phyloP scores from a whole-genome alignment of 345 rosid genomes.

The Eucalyptus lansdowneana region DNA sequence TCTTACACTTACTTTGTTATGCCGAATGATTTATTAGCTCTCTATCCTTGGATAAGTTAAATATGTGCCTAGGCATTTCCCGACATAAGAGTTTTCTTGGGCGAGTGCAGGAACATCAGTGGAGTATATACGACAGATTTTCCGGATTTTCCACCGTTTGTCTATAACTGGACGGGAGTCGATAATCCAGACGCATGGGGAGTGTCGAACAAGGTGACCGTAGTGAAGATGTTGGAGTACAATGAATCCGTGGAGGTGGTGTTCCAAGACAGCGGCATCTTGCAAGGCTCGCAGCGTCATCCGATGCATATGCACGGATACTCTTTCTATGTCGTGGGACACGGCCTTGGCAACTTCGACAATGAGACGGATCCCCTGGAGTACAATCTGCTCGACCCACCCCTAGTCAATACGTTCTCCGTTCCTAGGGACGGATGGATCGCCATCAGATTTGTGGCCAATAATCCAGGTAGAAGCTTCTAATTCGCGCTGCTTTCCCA shows the following conservation, averaged over 20 bases:
- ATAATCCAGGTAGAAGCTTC: conserved; percentile 5
- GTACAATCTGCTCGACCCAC: conserved; percentile 18
- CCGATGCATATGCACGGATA: conserved; percentile 26
- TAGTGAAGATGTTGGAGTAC: conserved; percentile 5
- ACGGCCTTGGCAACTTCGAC: conserved; percentile 12
- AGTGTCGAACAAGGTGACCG: neutral
- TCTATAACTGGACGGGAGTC: neutral
- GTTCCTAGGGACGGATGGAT: conserved; percentile 14
- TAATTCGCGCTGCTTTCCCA: too few species aligned
- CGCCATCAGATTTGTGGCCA: conserved; percentile 6
- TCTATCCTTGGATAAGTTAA: neutral
- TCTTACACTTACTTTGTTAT: neutral
- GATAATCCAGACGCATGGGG: neutral
- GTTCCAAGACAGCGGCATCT: conserved; percentile 8
- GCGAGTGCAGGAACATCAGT: neutral
- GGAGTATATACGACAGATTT: neutral
- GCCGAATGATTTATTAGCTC: neutral
- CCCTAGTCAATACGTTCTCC: conserved; percentile 3
- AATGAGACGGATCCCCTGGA: neutral
- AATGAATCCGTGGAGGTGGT: conserved; percentile 8
- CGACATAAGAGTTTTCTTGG: neutral
- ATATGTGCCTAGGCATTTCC: neutral
- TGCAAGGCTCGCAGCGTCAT: conserved; percentile 1
- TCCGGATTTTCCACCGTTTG: neutral
- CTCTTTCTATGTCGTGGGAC: conserved; percentile 12